Percentiles rank a stretch among this genome's conserved stretches.
phyloP scores from a whole-genome alignment of 805 yeast species.

The Candida alai region DNA sequence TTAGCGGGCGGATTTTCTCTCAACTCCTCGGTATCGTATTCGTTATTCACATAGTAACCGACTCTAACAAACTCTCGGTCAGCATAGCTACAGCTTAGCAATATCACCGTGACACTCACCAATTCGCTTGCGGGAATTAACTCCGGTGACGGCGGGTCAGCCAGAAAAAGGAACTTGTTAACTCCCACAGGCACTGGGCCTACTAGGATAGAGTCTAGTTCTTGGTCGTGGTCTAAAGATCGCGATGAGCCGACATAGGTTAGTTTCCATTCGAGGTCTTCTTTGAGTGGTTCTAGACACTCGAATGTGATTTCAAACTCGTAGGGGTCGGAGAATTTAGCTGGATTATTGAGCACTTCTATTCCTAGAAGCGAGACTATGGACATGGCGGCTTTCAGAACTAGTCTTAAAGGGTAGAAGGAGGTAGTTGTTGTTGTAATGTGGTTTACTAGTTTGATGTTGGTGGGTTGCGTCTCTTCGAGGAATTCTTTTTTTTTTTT shows the following conservation, averaged over 20 bases:
- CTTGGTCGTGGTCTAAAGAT: constrained; percentile 94
- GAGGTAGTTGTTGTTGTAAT: too few species aligned
- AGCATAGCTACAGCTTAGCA: constrained; percentile 88
- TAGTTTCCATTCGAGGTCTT: constrained; percentile 95
- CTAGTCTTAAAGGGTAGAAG: too few species aligned
- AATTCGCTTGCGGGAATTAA: constrained; percentile 93
- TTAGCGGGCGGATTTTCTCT: constrained; percentile 91
- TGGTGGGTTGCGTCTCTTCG: not conserved
- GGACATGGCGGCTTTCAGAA: constrained; percentile 80
- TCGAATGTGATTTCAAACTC: constrained; percentile 97
- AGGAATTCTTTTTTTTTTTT: too few species aligned
- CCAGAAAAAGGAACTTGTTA: constrained; percentile 86
- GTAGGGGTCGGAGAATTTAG: constrained; percentile 87
- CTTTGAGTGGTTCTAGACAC: constrained; percentile 86
- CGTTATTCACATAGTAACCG: constrained; percentile 97
- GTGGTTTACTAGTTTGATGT: too few species aligned
- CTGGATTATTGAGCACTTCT: constrained; percentile 91
- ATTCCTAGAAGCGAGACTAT: constrained; percentile 90
- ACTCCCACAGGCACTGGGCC: constrained; percentile 99
- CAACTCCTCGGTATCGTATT: constrained; percentile 88
- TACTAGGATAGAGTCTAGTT: constrained; percentile 90
- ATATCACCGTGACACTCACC: constrained; percentile 91
- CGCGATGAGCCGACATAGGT: constrained; percentile 96
- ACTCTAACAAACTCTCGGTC: constrained; percentile 95
- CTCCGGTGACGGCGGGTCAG: constrained; percentile 97